These are phyloP conservation scores for Colletotrichum australisinense DNA, from an alignment of 2,329 filamentous ascomycete species.

Conservation along the genomic window DNA sequence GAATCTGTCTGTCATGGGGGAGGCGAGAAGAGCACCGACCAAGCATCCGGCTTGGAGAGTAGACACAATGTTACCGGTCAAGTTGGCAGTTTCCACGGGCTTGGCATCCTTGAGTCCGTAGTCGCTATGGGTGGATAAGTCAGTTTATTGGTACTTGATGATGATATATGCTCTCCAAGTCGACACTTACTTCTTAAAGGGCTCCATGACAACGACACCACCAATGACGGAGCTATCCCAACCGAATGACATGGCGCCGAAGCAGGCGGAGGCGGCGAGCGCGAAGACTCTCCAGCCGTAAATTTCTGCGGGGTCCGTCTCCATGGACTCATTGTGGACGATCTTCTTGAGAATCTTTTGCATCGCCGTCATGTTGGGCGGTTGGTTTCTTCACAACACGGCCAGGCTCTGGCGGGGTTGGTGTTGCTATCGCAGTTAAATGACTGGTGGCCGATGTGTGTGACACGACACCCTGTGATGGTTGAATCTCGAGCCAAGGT, in stretches of 20 bases:
- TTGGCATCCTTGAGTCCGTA: conserved; percentile 36
- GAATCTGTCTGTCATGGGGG: conserved; percentile 52
- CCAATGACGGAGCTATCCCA: conserved; percentile 74
- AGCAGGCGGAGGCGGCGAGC: conserved; percentile 68
- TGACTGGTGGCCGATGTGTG: conserved; percentile 6
- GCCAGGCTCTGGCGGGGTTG: conserved; percentile 33
- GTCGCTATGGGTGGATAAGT: conserved; percentile 59
- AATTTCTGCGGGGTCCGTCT: conserved; percentile 73
- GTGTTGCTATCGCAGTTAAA: conserved; percentile 17
- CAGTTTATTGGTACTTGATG: conserved; percentile 45
- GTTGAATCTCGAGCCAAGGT: conserved; percentile 19
- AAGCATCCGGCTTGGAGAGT: conserved; percentile 45
- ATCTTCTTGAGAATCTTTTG: conserved; percentile 51
- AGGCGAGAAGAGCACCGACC: conserved; percentile 43
- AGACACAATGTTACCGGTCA: conserved; percentile 41
- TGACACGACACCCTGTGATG: conserved; percentile 18
- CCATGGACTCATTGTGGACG: conserved; percentile 70
- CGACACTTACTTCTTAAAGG: conserved; percentile 61
- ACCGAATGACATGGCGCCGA: conserved; percentile 69
- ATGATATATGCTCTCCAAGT: conserved; percentile 19
- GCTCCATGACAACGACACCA: conserved; percentile 70
- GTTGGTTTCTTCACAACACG: conserved; percentile 17
- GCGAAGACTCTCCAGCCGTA: conserved; percentile 76
- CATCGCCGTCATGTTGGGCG: conserved; percentile 30
- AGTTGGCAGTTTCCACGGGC: conserved; percentile 35